These are phyloP conservation scores for Pyracantha coccinea DNA, from an alignment of 331 rosid genomes.

Conservation along the genomic window DNA sequence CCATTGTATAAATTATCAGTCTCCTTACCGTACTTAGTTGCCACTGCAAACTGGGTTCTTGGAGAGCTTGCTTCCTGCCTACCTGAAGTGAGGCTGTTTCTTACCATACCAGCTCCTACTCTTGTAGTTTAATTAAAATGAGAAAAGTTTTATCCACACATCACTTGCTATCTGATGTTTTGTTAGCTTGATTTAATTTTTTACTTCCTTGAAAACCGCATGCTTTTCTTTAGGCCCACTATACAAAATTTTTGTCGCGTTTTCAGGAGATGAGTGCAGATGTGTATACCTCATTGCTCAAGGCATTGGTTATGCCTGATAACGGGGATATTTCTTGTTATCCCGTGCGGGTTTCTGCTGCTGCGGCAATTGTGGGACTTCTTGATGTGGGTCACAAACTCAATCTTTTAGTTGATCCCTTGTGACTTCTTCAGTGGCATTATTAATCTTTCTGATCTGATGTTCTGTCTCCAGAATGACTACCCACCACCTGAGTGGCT, in stretches of 20 bases:
- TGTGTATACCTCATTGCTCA: constrained; percentile 64
- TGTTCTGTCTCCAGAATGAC: constrained; percentile 59
- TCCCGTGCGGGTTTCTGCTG: constrained; percentile 88
- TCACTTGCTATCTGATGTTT: constrained; percentile 13
- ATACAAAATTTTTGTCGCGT: constrained; percentile 6
- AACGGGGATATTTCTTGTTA: constrained; percentile 53
- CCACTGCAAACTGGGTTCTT: constrained; percentile 90
- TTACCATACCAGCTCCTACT: constrained; percentile 18
- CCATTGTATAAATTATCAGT: constrained; percentile 48
- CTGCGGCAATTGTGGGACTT: constrained; percentile 70
- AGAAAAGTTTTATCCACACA: background rate
- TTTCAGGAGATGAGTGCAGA: constrained; percentile 76
- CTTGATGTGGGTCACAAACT: constrained; percentile 55
- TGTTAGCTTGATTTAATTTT: background rate
- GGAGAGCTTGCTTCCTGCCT: constrained; percentile 88
- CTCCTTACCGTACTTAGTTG: constrained; percentile 56
- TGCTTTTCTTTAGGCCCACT: background rate
- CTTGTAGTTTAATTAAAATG: background rate
- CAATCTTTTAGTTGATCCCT: constrained; percentile 8
- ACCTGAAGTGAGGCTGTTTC: constrained; percentile 53
- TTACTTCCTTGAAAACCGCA: constrained; percentile 7
- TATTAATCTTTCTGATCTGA: constrained; percentile 17
- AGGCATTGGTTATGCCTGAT: constrained; percentile 64
- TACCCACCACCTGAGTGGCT: constrained; percentile 87
- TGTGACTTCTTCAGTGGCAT: background rate